A percentile compares a stretch with the other conserved stretches of the same genome.
phyloP scores from a whole-genome alignment of 192 early-diverging fungal genomes.

The Linnemannia schmuckeri region DNA sequence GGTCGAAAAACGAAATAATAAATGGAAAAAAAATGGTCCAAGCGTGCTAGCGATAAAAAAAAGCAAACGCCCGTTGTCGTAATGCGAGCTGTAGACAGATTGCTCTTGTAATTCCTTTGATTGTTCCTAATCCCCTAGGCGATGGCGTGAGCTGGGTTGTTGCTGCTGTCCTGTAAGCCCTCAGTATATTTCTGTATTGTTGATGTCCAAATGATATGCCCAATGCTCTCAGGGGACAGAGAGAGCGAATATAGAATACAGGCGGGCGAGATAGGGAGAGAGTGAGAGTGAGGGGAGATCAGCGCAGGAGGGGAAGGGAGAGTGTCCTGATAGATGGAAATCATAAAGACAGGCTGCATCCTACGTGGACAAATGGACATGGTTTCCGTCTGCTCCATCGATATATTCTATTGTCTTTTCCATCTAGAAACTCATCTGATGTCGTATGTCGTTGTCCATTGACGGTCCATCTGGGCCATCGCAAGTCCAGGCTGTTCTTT shows the following conservation, averaged over 20 bases:
- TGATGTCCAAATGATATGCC: not conserved
- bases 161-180: not conserved
- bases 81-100: not conserved
- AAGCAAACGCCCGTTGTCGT: not conserved
- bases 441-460: not conserved
- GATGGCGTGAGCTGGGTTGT: not conserved
- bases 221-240: not conserved
- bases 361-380: not conserved
- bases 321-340: not conserved
- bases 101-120: not conserved
- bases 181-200: too few relatives aligned
- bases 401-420: not conserved
- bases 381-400: not conserved
- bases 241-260: not conserved
- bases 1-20: not conserved
- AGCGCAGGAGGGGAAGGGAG: not conserved
- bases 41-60: constrained; percentile 1
- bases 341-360: not conserved
- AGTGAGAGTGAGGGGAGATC: not conserved
- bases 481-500: not conserved
- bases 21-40: constrained; percentile 5
- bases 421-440: constrained; percentile 1
- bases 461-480: not conserved
- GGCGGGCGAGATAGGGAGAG: not conserved
- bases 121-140: not conserved